Evolutionary conservation across 2,329 filamentous ascomycete species (phyloP), one percentile per base, ranked within the genome.

Genomic region (Pyrenophora seminiperda): DNA sequence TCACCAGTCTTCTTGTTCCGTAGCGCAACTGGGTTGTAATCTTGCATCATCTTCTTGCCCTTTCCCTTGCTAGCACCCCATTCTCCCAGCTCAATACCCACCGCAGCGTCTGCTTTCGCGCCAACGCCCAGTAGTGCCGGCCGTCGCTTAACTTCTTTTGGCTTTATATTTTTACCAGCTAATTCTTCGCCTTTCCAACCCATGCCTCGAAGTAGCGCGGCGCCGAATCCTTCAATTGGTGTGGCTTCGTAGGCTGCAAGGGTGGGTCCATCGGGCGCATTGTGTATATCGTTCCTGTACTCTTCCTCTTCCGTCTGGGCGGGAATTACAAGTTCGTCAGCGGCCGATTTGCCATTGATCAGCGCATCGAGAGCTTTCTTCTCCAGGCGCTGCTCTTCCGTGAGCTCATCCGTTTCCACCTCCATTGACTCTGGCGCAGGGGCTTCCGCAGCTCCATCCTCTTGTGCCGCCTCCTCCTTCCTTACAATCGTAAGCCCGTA

Each of bases 141-240:
- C 41, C 92, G 83, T 42, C 86, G 81, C 67, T 88, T 87, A 11
- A 86, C 79, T 14, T 85, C 77, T 55, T 84, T 86, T 29, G 85
- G 79, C 59, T 88, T 88, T 20, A 45, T 37, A 2, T 73, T 73
- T 46, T 81, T 72, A 75, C 87, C 78, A 42, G 85, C 78, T 31
- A 77, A 75, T 55, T 84, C 79, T 14, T 81, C 84, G 56, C 86
- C 84, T 65, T 97, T 91, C 92, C 93, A 97, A 7, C 94, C 94
- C 89, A 97, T 97, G 7, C 92, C 91, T 24, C 92, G 85, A 29
- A 99, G 80, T 57, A 97, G 80, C 0, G 92, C 91, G 14, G 91
- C 89, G 6, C 94, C 94, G 59, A 97, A 99, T 63, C 97, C 91
- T 61, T 97, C 93, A 13, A 97, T 91, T 0, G 94, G 93, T 54